phyloP scores from a whole-genome alignment of 768 basidiomycete genomes.

The Trichaptum fuscoviolaceum region DNA sequence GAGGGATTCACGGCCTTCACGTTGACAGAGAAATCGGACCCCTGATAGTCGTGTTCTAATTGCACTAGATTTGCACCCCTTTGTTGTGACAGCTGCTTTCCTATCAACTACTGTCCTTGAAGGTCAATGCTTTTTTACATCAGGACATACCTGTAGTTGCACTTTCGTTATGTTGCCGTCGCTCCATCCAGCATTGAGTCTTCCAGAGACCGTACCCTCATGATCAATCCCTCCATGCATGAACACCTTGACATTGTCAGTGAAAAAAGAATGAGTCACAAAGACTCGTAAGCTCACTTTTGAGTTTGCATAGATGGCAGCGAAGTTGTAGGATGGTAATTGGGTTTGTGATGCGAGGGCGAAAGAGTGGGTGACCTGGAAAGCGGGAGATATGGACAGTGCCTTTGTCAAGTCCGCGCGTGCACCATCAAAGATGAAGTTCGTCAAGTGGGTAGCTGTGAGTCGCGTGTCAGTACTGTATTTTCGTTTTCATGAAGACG shows the following conservation, averaged over 20 bases:
- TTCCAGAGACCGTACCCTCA: constrained; percentile 83
- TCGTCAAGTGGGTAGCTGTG: constrained; percentile 83
- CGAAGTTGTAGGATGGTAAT: constrained; percentile 90
- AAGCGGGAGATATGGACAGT: constrained; percentile 88
- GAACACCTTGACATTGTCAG: constrained; percentile 55
- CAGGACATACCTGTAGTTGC: constrained; percentile 70
- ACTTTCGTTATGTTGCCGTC: constrained; percentile 73
- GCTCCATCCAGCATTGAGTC: constrained; percentile 88
- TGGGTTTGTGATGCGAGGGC: constrained; percentile 80
- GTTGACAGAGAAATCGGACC: constrained; percentile 81
- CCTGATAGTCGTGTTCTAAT: constrained; percentile 90
- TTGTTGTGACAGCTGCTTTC: constrained; percentile 62
- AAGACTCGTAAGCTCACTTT: constrained; percentile 40
- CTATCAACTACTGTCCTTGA: neutral
- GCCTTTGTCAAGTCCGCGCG: constrained; percentile 94
- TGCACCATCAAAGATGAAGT: constrained; percentile 96
- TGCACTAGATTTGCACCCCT: constrained; percentile 87
- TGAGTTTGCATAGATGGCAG: constrained; percentile 84
- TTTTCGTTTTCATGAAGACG: constrained; percentile 3
- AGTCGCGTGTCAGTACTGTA: constrained; percentile 7
- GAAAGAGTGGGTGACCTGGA: constrained; percentile 98
- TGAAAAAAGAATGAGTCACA: constrained; percentile 19
- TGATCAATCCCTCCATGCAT: constrained; percentile 93
- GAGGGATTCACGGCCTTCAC: constrained; percentile 89
- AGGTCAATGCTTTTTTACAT: neutral